Evolutionary conservation across 2,329 filamentous ascomycete species (phyloP), one percentile per base, ranked within the genome.

Genomic region (Apiospora arundinis): DNA sequence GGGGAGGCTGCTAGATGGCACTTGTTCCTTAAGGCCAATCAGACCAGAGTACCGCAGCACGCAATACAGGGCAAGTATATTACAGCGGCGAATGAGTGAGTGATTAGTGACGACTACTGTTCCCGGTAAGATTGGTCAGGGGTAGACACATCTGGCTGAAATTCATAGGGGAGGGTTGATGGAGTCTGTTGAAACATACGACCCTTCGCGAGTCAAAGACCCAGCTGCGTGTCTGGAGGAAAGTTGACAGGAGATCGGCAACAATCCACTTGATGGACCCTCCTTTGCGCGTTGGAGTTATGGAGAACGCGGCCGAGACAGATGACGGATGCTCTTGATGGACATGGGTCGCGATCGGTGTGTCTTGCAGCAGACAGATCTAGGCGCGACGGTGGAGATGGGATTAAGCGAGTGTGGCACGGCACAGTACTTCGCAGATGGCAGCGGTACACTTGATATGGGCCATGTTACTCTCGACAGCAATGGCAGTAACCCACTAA

Each of bases 341-440:
- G 32, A n/a, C 32, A 40, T 63, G 56, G 56, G 32, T 60, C 32
- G 11, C 56, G 56, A n/a, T 63, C 56, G 18, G 28, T 40, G 28
- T 63, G 56, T 63, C 28, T 63, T 63, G 56, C 4, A 32, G 32
- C 56, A 40, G 16, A 40, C 18, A 63, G 56, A 63, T 63, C 56
- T 37, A 63, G 56, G 28, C 56, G 21, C 56, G 56, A 37, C 3
- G 56, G 21, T n/a, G 56, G 42, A 45, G 42, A 21, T 56, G 11
- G 32, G n/a, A 21, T 18, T 18, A 63, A 63, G 32, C 56, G 32
- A 40, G 32, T 21, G 12, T 18, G 32, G 18, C 32, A n/a, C 32
- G 9, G 7, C 32, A 63, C 18, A 63, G 8, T n/a, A n/a, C 28
- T n/a, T 40, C n/a, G 56, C 32, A 5, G 14, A 18, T 4, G 6